phyloP scores from a whole-genome alignment of 176 grass and related monocot genomes.

The Oryza coarctata region DNA sequence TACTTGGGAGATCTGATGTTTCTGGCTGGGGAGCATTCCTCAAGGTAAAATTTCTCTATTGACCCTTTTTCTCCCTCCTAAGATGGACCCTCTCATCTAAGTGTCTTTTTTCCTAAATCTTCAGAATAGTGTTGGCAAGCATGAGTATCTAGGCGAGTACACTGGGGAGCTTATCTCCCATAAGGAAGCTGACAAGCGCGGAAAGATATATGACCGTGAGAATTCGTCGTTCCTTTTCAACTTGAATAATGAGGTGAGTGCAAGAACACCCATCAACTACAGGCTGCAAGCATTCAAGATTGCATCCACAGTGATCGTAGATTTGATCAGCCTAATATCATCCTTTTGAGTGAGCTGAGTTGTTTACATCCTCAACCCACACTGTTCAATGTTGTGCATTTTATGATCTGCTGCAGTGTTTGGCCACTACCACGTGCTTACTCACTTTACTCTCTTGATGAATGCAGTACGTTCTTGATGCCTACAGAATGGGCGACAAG shows the following conservation, averaged over 20 bases:
- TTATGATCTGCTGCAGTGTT: neutral
- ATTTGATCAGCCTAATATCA: too few relatives aligned
- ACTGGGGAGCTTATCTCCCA: conserved; percentile 97
- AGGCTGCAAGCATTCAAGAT: neutral
- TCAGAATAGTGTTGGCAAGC: conserved; percentile 90
- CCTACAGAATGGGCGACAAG: conserved; percentile 94
- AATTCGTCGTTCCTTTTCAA: conserved; percentile 98
- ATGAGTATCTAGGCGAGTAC: conserved; percentile 97
- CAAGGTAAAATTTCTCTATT: conserved; percentile 53
- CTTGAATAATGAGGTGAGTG: conserved; percentile 82
- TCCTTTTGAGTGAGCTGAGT: neutral
- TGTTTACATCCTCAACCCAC: neutral
- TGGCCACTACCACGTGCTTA: neutral
- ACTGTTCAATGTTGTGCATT: neutral
- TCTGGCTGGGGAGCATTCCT: conserved; percentile 98
- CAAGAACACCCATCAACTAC: neutral
- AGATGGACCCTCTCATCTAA: neutral
- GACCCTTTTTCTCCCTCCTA: neutral
- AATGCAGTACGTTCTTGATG: conserved; percentile 91
- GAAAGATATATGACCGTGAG: conserved; percentile 97
- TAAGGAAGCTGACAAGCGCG: conserved; percentile 91
- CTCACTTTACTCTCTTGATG: conserved; percentile 21
- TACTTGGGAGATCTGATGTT: conserved; percentile 93
- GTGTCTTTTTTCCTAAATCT: conserved; percentile 24
- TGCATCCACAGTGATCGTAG: neutral